Conservation (phyloP, 2,329 filamentous ascomycete species). For the Fusarium vanettenii region DNA sequence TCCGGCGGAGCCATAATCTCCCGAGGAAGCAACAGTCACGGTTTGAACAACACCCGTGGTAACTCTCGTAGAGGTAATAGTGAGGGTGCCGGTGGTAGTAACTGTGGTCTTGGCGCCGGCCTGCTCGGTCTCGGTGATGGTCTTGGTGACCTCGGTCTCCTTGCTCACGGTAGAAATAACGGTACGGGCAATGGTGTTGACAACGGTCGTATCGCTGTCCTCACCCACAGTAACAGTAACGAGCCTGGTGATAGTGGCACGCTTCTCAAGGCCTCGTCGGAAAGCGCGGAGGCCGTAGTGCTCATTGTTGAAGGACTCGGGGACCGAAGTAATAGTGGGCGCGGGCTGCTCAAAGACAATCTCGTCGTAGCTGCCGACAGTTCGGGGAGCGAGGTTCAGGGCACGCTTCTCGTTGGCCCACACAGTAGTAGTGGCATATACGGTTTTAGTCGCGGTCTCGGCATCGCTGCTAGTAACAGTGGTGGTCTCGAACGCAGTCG, state of each 20-base stretch:
- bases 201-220: slow-evolving; percentile 38
- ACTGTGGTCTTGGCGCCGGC: slow-evolving; percentile 52
- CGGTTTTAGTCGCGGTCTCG: slow-evolving; percentile 50
- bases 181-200: slow-evolving; percentile 46
- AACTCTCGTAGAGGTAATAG: slow-evolving; percentile 49
- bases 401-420: slow-evolving; percentile 49
- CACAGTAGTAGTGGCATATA: slow-evolving; percentile 50
- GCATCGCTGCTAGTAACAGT: slow-evolving; percentile 52
- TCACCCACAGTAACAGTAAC: slow-evolving; percentile 48
- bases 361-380: slow-evolving; percentile 31
- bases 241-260: slow-evolving; percentile 47
- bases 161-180: slow-evolving; percentile 48
- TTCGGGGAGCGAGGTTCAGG: slow-evolving; percentile 44
- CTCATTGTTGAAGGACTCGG: slow-evolving; percentile 23
- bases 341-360: slow-evolving; percentile 20
- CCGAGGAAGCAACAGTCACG: slow-evolving; percentile 41
- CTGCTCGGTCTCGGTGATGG: slow-evolving; percentile 48
- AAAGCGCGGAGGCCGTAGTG: slow-evolving; percentile 33
- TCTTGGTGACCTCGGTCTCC: slow-evolving; percentile 43
- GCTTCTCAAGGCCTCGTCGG: slow-evolving; percentile 46
- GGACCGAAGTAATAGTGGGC: slow-evolving; percentile 34
- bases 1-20: slow-evolving; percentile 37
- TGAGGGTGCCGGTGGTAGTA: slow-evolving; percentile 52
- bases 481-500: slow-evolving; percentile 49
- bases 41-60: slow-evolving; percentile 47